Conservation (phyloP, 2,329 filamentous ascomycete species). For the Nemania bipapillata region DNA sequence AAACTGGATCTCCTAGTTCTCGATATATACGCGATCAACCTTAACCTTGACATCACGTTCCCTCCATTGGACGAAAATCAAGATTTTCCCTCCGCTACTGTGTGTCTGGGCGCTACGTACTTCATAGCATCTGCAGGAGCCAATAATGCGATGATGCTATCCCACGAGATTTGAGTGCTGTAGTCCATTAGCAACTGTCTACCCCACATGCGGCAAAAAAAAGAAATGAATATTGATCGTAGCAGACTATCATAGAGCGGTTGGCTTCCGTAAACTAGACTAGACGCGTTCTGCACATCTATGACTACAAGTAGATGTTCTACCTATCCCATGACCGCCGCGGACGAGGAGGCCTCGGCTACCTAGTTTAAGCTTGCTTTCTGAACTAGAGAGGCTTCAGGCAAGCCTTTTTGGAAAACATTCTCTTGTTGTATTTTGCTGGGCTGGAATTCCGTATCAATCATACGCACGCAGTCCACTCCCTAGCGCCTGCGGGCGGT, state of each 20-base stretch:
- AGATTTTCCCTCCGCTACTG: neutral
- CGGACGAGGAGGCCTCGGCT: constrained; percentile 22
- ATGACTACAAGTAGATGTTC: too few relatives aligned
- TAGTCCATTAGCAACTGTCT: constrained; percentile 14
- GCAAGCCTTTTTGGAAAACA: neutral
- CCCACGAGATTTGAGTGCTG: constrained; percentile 15
- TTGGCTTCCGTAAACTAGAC: constrained; percentile 1
- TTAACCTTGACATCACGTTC: neutral
- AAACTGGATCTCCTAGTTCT: constrained; percentile 12
- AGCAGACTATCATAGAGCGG: neutral
- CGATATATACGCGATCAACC: constrained; percentile 15
- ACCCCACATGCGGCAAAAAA: constrained; percentile 11
- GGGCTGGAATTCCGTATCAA: constrained; percentile 12
- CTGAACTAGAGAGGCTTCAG: neutral
- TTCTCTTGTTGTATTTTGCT: constrained; percentile 16
- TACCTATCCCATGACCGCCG: neutral
- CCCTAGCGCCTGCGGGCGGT: neutral
- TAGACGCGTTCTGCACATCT: too few relatives aligned
- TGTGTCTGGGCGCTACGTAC: neutral
- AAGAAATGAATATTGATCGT: neutral
- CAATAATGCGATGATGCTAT: constrained; percentile 18
- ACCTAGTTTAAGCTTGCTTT: neutral
- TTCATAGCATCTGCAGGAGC: constrained; percentile 18
- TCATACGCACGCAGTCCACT: neutral
- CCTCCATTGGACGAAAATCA: constrained; percentile 18